Evolutionary conservation across 2,329 filamentous ascomycete species (phyloP).

Genomic region (Byssochlamys sp.): DNA sequence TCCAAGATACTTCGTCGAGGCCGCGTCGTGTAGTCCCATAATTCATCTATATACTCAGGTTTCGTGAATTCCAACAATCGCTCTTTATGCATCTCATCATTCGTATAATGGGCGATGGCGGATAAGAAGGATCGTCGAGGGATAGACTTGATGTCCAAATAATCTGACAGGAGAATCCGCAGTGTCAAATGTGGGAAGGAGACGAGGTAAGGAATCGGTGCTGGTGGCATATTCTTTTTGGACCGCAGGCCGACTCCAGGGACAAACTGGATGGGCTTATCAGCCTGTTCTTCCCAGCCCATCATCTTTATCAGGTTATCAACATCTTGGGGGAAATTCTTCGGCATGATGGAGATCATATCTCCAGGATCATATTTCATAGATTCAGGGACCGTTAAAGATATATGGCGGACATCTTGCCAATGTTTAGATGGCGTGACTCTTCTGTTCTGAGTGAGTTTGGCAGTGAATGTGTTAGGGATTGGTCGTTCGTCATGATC

Average conservation of each 20-base stretch:
- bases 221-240: constrained; percentile 16
- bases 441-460: constrained; percentile 56
- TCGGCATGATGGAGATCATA: constrained; percentile 71
- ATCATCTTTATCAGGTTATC: constrained; percentile 66
- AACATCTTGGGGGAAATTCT: constrained; percentile 78
- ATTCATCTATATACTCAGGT: constrained; percentile 72
- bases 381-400: constrained; percentile 41
- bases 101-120: constrained; percentile 64
- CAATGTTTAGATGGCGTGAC: constrained; percentile 70
- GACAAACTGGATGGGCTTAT: constrained; percentile 53
- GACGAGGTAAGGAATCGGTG: constrained; percentile 27
- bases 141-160: constrained; percentile 81
- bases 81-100: constrained; percentile 63
- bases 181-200: constrained; percentile 47
- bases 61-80: constrained; percentile 74
- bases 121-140: constrained; percentile 80
- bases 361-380: constrained; percentile 61
- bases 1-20: constrained; percentile 85
- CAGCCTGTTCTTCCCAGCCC: constrained; percentile 66
- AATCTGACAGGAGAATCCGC: constrained; percentile 65
- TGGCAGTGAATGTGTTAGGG: constrained; percentile 47
- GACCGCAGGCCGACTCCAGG: constrained; percentile 14
- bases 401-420: constrained; percentile 85
- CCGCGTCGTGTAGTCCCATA: constrained; percentile 90
- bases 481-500: constrained; percentile 48